Base-by-base conservation (phyloP, 1,284 basidiomycete species). In the Schizophyllum commune region DNA sequence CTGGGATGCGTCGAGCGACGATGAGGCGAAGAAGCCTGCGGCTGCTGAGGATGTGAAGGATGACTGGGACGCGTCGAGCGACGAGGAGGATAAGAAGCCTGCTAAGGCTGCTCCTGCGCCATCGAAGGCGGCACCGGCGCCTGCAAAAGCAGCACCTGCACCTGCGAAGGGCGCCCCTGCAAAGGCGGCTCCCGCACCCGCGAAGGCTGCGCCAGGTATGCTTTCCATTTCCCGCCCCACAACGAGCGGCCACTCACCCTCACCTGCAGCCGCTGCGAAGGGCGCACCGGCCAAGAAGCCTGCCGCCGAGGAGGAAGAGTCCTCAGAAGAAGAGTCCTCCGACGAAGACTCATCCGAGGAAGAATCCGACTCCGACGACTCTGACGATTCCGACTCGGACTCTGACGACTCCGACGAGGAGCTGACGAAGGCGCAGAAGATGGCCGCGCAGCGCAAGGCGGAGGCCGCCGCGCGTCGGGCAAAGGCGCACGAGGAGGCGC, bases 1-100 rank as follows among this genome's bases (percentile, higher is more conserved):
- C 39, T 47, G 39, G 39, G 39, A 47, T 47, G 39, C 39, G 39
- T 11, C 9, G 13, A 47, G 39, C 9, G 39, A 47, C 9, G 39
- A 47, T 47, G 39, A 47, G 39, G 39, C 39, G 39, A 17, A 11
- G 13, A 47, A 47, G 39, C 13, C 39, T 3, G 66, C 67, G 9
- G 65, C 63, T 4, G 63, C 51, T 32, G 80, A 78, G 32, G 81
- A 77, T 56, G 79, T 82, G 32, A 88, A 88, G 70, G 86, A 93
- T 65, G 90, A 93, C 65, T 97, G 94, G 94, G 94, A 97, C 70
- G 89, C 85, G 27, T 86, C 87, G 51, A 91, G 89, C 64, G 90
- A 82, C 39, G 85, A 90, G 8, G 89, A 84, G 61, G 81, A 83
- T 20, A 58, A 63, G 60, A 62, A 66, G 60, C 60, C 67, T 51